Percentiles rank a stretch among this genome's conserved stretches.
Evolutionary conservation across 345 rosid species (phyloP).

Genomic region (Salix exigua): DNA sequence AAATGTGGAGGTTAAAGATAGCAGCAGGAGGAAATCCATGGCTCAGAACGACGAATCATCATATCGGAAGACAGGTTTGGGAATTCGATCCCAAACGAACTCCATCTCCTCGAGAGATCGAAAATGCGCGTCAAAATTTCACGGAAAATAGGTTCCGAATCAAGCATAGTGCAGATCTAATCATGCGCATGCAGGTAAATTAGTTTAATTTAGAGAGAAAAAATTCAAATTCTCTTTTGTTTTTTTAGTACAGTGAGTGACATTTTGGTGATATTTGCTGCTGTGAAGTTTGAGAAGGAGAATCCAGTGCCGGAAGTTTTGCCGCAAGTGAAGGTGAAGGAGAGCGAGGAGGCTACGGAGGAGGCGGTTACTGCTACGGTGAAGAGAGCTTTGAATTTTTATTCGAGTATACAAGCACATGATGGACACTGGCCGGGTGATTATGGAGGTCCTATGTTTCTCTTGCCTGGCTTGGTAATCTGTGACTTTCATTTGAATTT

Average conservation of each 20-base stretch:
- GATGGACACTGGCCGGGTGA: slow-evolving; percentile 99
- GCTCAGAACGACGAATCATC: slow-evolving; percentile 62
- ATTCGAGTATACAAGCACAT: slow-evolving; percentile 72
- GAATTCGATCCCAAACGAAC: slow-evolving; percentile 63
- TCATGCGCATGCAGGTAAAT: slow-evolving; percentile 79
- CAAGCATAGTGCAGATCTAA: slow-evolving; percentile 84
- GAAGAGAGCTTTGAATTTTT: slow-evolving; percentile 63
- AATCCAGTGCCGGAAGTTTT: slow-evolving; percentile 34
- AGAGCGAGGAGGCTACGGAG: slow-evolving; percentile 57
- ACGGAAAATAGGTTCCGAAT: slow-evolving; percentile 45
- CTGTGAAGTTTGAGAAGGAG: slow-evolving; percentile 63
- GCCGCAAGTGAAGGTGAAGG: slow-evolving; percentile 51
- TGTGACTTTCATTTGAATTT: neutral
- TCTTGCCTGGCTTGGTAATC: slow-evolving; percentile 78
- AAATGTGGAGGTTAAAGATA: slow-evolving; percentile 89
- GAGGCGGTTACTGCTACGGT: slow-evolving; percentile 53
- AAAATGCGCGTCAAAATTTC: slow-evolving; percentile 56
- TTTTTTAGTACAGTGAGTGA: neutral
- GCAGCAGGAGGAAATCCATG: slow-evolving; percentile 78
- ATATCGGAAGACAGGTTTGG: slow-evolving; percentile 82
- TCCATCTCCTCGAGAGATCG: slow-evolving; percentile 67
- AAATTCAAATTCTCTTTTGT: too few species aligned
- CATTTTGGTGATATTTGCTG: neutral
- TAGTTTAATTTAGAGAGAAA: too few species aligned
- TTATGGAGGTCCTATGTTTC: slow-evolving; percentile 99